Evolutionary conservation across 108 stramenopile species (phyloP).

Genomic region (Conticribra guillardii): DNA sequence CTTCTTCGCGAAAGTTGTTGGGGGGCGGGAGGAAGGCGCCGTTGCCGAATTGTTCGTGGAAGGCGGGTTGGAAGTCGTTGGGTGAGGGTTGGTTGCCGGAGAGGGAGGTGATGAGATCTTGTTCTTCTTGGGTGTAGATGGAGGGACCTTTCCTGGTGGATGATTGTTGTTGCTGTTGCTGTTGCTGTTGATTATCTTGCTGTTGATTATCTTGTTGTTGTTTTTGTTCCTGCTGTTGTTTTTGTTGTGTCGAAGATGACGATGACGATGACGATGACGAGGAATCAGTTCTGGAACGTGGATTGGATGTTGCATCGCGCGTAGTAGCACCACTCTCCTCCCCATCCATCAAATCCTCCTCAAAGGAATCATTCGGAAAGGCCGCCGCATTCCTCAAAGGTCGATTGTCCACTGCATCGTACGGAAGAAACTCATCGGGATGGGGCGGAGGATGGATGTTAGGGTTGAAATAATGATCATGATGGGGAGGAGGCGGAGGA

Average conservation of each 20-base stretch:
- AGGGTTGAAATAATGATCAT: no score
- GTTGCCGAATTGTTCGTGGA: neutral
- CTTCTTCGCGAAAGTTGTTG: conserved; percentile 58
- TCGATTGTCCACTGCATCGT: neutral
- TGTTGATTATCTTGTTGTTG: no score
- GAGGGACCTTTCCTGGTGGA: conserved; percentile 22
- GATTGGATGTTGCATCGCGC: neutral
- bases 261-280: neutral
- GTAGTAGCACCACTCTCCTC: neutral
- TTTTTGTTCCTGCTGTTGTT: neutral
- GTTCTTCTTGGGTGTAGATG: conserved; percentile 77
- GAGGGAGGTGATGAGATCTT: conserved; percentile 72
- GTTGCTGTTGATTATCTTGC: no score
- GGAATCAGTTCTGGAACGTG: no score
- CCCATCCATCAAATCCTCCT: neutral
- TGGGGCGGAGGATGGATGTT: neutral
- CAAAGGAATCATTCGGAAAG: conserved; percentile 3
- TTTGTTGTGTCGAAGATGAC: neutral
- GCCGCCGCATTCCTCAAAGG: conserved; percentile 21
- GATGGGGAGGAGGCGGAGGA: neutral
- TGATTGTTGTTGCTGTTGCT: conserved; percentile 6
- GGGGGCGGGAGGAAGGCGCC: neutral
- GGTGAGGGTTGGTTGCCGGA: conserved; percentile 19
- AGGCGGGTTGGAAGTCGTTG: neutral
- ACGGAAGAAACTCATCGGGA: conserved; percentile 7